These are phyloP conservation scores for Cyberlindnera americana DNA, from an alignment of 805 yeast genomes.

Conservation along the genomic window DNA sequence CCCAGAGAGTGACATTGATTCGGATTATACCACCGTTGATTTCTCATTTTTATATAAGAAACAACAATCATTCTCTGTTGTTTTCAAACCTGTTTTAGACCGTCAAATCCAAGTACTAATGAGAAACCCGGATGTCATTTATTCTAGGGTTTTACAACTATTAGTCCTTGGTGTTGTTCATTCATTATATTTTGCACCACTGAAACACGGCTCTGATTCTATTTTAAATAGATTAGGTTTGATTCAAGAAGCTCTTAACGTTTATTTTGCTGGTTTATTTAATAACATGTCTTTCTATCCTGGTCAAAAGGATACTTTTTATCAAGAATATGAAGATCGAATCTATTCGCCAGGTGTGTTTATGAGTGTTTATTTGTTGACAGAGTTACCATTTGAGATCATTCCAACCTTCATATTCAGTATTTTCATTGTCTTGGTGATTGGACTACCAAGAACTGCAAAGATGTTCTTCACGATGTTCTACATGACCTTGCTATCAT, in stretches of 20 bases:
- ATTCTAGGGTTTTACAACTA: conserved; percentile 64
- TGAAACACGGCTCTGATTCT: conserved; percentile 44
- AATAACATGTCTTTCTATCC: conserved; percentile 78
- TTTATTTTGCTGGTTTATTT: conserved; percentile 77
- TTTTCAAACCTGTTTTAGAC: conserved; percentile 32
- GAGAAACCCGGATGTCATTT: conserved; percentile 53
- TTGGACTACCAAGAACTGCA: conserved; percentile 69
- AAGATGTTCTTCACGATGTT: conserved; percentile 65
- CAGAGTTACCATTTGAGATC: conserved; percentile 69
- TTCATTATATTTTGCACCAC: conserved; percentile 64
- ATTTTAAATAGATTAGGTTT: conserved; percentile 69
- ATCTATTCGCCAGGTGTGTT: conserved; percentile 66
- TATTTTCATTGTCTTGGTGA: conserved; percentile 59
- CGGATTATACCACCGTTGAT: conserved; percentile 25
- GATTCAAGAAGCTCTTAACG: conserved; percentile 66
- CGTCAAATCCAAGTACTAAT: conserved; percentile 36
- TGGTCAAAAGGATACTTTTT: conserved; percentile 66
- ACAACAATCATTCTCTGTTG: conserved; percentile 21
- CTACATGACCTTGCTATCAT: conserved; percentile 48
- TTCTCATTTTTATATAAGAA: conserved; percentile 8
- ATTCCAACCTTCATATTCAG: conserved; percentile 56
- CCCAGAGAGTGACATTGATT: conserved; percentile 28
- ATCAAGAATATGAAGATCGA: conserved; percentile 73
- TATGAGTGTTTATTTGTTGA: conserved; percentile 50
- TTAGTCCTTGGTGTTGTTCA: conserved; percentile 60